These are phyloP conservation scores for Backusella sp. DNA, from an alignment of 192 early-diverging fungal species.

Conservation along the genomic window DNA sequence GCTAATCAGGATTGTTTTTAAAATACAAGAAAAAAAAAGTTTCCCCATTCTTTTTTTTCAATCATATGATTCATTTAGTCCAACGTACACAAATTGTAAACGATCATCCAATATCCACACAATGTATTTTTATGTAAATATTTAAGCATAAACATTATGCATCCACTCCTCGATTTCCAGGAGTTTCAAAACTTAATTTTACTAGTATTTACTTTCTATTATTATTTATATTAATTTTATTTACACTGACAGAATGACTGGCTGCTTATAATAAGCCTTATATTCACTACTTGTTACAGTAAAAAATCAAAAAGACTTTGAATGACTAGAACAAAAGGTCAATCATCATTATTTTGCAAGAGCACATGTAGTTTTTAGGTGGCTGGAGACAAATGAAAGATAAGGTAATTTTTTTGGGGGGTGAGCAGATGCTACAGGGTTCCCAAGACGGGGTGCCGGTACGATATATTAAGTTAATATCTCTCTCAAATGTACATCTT, in stretches of 20 bases:
- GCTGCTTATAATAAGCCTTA: background rate
- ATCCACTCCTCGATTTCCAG: background rate
- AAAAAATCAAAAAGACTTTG: background rate
- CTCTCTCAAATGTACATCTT: too few relatives aligned
- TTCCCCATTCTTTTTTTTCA: background rate
- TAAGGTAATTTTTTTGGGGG: too few relatives aligned
- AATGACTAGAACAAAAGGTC: background rate
- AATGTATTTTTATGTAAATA: background rate
- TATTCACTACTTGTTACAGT: background rate
- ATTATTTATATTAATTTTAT: background rate
- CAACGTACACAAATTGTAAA: background rate
- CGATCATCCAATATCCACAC: background rate
- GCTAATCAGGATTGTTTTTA: background rate
- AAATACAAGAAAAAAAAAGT: background rate
- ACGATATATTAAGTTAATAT: too few relatives aligned
- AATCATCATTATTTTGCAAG: background rate
- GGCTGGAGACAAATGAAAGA: background rate
- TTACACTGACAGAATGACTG: background rate
- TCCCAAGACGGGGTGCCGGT: too few relatives aligned
- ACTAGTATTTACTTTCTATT: background rate
- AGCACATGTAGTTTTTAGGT: background rate
- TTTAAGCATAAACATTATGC: background rate
- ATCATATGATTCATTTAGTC: background rate
- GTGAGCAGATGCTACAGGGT: too few relatives aligned
- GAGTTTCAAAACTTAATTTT: background rate